Evolutionary conservation across 2,329 filamentous ascomycete genomes (phyloP), one percentile per base, ranked within the genome.

Genomic region (Phaeosphaeriaceae sp.): DNA sequence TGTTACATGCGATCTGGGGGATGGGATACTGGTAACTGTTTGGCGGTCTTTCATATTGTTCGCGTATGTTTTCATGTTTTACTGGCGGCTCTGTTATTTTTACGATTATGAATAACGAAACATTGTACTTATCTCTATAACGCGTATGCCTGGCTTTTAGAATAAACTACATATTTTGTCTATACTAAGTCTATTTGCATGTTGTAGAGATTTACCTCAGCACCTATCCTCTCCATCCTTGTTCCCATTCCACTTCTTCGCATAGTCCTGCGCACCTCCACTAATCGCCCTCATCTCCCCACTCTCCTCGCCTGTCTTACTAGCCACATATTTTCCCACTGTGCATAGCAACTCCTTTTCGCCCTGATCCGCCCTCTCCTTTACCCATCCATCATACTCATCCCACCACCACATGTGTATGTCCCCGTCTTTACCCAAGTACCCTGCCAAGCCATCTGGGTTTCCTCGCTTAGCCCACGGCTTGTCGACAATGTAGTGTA

Each of bases 401-500:
- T 74, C 61, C 80, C 80, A 83, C 80, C 80, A 83, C 79, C 79
- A 81, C 20, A 50, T 57, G 66, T 83, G 79, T 36, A 79, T 81
- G 36, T 71, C 75, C 1, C 80, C 78, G 58, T 84, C 81, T 34
- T 76, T 68, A 1, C 79, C 80, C 20, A 76, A 67, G 57, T 81
- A 80, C 2, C 79, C 79, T 0, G 77, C 80, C 3, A 47, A 52
- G 2, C 77, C 77, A 49, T 79, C 74, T 16, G 63, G 58, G 15
- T 64, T 64, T 3, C 79, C 68, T 15, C 75, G 69, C 42, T 68
- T 72, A 30, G 76, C 73, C 81, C 81, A 83, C 12, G 81, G 81
- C 67, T 83, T 83, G 54, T 83, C 80, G 6, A 82, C 79, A 46
- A 83, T 81, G 46, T 82, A 83, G 56, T 83, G 81, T 41, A 82